These are phyloP conservation scores for Escovopsis sp. DNA, from an alignment of 2,329 filamentous ascomycete genomes.

Conservation along the genomic window DNA sequence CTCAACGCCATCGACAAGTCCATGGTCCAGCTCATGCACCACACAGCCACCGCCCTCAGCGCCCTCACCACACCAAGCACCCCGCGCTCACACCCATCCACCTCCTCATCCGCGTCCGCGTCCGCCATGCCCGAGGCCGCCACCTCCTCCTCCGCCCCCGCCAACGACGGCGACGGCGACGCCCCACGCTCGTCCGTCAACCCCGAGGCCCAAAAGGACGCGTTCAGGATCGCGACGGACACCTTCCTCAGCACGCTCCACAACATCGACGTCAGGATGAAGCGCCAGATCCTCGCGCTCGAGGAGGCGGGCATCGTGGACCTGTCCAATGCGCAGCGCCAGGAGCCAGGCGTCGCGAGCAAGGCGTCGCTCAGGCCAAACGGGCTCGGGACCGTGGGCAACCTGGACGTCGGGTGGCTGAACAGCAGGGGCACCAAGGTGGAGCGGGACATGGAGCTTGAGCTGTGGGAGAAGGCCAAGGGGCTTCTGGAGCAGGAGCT, in stretches of 20 bases:
- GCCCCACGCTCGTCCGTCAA: constrained; percentile 18
- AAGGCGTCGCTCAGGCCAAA: constrained; percentile 36
- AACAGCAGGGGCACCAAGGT: constrained; percentile 76
- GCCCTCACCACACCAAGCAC: constrained; percentile 24
- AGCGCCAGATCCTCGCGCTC: constrained; percentile 52
- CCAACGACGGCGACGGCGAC: neutral
- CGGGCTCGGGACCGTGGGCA: constrained; percentile 39
- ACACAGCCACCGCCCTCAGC: constrained; percentile 33
- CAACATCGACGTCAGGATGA: constrained; percentile 57
- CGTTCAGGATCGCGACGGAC: constrained; percentile 45
- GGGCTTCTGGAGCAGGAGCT: constrained; percentile 21
- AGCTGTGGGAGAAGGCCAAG: constrained; percentile 48
- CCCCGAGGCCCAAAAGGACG: constrained; percentile 35
- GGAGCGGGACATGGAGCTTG: constrained; percentile 68
- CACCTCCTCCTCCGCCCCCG: too few relatives aligned
- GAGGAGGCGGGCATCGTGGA: constrained; percentile 68
- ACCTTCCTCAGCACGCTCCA: constrained; percentile 62
- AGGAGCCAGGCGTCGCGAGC: constrained; percentile 21
- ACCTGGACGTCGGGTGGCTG: constrained; percentile 73
- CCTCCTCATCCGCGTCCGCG: constrained; percentile 1
- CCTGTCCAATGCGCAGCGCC: constrained; percentile 21
- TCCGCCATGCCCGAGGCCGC: neutral
- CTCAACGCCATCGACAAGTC: constrained; percentile 64
- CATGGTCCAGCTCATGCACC: constrained; percentile 24
- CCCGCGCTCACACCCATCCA: constrained; percentile 1